Percentiles rank a stretch among this genome's conserved stretches.
Conservation (phyloP, 2,329 filamentous ascomycete genomes). For the Aspergillus versicolor region DNA sequence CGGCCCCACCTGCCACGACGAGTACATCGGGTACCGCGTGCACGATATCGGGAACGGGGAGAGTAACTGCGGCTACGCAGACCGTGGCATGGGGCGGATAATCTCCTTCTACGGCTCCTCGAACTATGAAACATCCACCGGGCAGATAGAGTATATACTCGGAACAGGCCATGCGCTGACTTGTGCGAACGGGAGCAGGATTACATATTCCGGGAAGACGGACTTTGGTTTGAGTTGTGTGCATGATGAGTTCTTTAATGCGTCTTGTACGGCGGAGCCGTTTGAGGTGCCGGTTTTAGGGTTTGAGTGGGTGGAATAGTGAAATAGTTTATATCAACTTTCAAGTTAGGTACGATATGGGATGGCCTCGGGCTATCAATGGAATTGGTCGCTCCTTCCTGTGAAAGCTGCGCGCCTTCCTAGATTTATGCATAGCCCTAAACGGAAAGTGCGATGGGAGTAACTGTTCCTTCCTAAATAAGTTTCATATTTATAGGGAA, state of each 20-base stretch:
- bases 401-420: too few relatives aligned
- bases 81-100: constrained; percentile 24
- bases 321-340: too few relatives aligned
- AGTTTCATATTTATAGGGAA: background rate
- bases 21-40: constrained; percentile 30
- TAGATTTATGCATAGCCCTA: background rate
- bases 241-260: constrained; percentile 29
- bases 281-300: constrained; percentile 27
- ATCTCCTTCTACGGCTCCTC: constrained; percentile 30
- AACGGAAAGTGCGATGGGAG: background rate
- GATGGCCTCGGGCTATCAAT: background rate
- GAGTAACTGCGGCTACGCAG: constrained; percentile 29
- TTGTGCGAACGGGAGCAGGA: constrained; percentile 27
- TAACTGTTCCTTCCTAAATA: background rate
- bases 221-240: constrained; percentile 24
- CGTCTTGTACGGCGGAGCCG: constrained; percentile 26
- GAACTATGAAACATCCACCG: constrained; percentile 17
- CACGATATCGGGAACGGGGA: constrained; percentile 29
- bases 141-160: constrained; percentile 26
- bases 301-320: constrained; percentile 23
- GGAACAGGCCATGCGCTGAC: constrained; percentile 26
- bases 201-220: constrained; percentile 26
- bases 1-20: constrained; percentile 25
- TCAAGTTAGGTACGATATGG: too few relatives aligned
- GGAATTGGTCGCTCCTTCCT: background rate